phyloP scores from a whole-genome alignment of 163 green algal species.

The Scenedesmus sp. region DNA sequence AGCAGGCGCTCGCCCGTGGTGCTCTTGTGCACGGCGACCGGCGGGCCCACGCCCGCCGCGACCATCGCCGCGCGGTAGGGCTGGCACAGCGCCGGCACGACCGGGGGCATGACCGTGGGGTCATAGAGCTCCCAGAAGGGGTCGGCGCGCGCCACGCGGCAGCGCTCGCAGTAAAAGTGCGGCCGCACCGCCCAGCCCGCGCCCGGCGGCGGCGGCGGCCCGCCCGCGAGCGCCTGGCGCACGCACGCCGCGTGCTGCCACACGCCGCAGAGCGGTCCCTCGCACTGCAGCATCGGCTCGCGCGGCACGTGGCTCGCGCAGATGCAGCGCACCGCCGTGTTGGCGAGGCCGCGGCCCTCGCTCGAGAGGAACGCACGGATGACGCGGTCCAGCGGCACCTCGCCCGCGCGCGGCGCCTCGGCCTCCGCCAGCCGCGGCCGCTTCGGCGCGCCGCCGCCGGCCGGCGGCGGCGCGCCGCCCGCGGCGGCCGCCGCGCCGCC shows the following conservation, averaged over 20 bases:
- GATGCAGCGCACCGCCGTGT: conserved; percentile 28
- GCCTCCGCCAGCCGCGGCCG: too few species aligned
- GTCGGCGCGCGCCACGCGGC: conserved; percentile 68
- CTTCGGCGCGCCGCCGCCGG: too few species aligned
- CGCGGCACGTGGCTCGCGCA: not conserved
- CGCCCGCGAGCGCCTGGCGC: conserved; percentile 8
- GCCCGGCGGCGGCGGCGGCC: not conserved
- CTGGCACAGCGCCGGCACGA: not conserved
- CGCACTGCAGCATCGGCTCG: conserved; percentile 66
- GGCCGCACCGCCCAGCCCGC: not conserved
- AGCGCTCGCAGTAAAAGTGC: conserved; percentile 69
- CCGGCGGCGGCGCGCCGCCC: too few species aligned
- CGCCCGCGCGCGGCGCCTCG: not conserved
- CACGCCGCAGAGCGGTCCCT: conserved; percentile 60
- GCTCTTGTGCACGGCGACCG: not conserved
- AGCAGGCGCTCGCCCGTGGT: not conserved
- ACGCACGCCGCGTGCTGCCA: conserved; percentile 80
- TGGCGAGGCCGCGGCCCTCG: not conserved
- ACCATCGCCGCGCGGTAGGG: not conserved
- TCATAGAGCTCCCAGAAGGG: conserved; percentile 75
- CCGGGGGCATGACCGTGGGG: conserved; percentile 2
- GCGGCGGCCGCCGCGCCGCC: too few species aligned
- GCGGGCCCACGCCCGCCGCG: not conserved
- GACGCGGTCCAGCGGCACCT: not conserved
- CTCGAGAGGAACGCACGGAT: conserved; percentile 13